Base-by-base conservation (phyloP, 768 basidiomycete genomes). In the Stropharia rugosoannulata region DNA sequence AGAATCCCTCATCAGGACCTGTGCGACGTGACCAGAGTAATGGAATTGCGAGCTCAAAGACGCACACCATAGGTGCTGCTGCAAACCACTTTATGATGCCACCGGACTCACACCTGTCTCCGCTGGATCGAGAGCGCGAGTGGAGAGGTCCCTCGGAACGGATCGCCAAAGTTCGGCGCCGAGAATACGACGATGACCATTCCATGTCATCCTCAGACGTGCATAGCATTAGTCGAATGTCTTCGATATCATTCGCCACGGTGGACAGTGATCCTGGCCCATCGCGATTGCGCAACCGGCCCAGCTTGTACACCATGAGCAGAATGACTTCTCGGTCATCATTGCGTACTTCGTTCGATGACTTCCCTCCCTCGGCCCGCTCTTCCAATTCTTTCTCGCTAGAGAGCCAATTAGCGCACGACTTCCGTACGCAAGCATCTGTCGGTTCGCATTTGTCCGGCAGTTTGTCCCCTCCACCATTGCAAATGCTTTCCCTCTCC, bases 131-230 rank as follows among this genome's bases (percentile, higher is more conserved):
- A 32, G 70, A 74, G 18, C 67, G 74, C 27, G 82, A 79, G 57
- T 80, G 80, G 76, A 81, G 84, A 69, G 74, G 78, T 44, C 80
- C 81, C 47, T 70, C 71, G 52, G 87, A 89, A 66, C 80, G 87
- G 22, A 69, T 87, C 66, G 73, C 81, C 52, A 95, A 95, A 76
- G 89, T 84, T 58, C 82, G 93, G 59, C 82, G 89, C 66, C 76
- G 90, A 66, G 90, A 93, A 63, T 88, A 81, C 61, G 93, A 95
- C 71, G 93, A 94, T 66, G 93, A 93, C 64, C 91, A 90, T 66
- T 95, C 93, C 29, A 89, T 93, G 82, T 93, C 91, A 51, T 92
- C 89, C 27, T 92, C 90, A 45, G 93, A 94, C 62, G 77, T 94
- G 29, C 88, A 88, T 61, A 89, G 85, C 66, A 75, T 84, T 51